phyloP scores from a whole-genome alignment of 2,329 filamentous ascomycete genomes.

The Xylariaceae sp. region DNA sequence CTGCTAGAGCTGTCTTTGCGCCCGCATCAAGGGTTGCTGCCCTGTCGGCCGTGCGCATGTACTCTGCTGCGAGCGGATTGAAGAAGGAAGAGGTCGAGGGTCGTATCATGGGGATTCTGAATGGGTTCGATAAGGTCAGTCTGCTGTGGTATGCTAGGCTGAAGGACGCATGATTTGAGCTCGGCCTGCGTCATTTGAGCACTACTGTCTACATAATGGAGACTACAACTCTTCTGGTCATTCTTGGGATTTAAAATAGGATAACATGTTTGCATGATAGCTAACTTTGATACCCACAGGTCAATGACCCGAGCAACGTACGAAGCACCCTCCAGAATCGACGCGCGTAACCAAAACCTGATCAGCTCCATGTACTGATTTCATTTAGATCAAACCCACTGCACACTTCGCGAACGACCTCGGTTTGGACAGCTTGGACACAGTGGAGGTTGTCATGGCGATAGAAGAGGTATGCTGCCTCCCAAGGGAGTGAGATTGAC shows the following conservation, averaged over 20 bases:
- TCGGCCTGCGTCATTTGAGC: too few species aligned
- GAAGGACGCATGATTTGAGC: too few species aligned
- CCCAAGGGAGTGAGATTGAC: too few species aligned
- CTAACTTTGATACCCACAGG: conserved; percentile 42
- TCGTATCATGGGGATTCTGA: conserved; percentile 85
- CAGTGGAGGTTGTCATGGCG: conserved; percentile 99
- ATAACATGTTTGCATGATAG: conserved; percentile 8
- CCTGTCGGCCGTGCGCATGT: conserved; percentile 71
- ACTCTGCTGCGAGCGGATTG: conserved; percentile 77
- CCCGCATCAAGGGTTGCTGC: conserved; percentile 57
- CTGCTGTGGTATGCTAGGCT: not conserved
- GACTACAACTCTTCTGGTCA: too few species aligned
- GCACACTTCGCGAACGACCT: conserved; percentile 98
- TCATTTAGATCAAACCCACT: conserved; percentile 66
- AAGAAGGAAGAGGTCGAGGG: conserved; percentile 82
- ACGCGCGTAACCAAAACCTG: too few species aligned
- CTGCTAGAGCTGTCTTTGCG: conserved; percentile 55
- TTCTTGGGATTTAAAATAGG: too few species aligned
- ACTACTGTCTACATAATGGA: too few species aligned
- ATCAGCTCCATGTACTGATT: too few species aligned
- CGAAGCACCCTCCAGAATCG: conserved; percentile 19
- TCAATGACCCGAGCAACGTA: conserved; percentile 64
- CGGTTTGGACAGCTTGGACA: conserved; percentile 94
- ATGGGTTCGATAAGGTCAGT: conserved; percentile 92
- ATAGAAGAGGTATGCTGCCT: conserved; percentile 77